Evolutionary conservation across 2,329 filamentous ascomycete genomes (phyloP), one percentile per base, ranked within the genome.

Genomic region (Thelonectria blattea): DNA sequence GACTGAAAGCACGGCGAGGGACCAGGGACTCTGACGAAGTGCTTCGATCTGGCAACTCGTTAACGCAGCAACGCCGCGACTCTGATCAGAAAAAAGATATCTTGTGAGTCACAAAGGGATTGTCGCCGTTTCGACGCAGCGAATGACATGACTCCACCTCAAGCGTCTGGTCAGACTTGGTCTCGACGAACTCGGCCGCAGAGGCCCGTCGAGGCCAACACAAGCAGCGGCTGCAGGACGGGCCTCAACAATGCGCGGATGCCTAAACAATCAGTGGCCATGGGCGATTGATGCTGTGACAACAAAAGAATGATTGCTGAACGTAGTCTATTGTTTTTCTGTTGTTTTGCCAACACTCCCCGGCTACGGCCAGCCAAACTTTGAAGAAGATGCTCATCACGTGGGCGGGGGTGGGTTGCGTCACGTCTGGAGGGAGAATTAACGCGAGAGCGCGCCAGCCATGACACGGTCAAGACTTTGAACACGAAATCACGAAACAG

Each of bases 401-500:
- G 27, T 30, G 27, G 27, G 27, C 27, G 27, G 27, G n/a, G 27
- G 27, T 30, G 27, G 49, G 50, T 60, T 65, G 63, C 65, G 63
- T 65, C 58, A 63, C 58, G 58, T 57, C 52, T 18, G 42, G 63
- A 18, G 20, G 17, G 37, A 32, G 48, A 55, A 39, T 63, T 65
- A 67, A 70, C 68, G 67, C 67, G 42, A 37, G 66, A 59, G 59
- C 42, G 46, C 55, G 63, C 65, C 18, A 59, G 61, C 65, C 64
- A 45, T 62, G 65, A 72, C 73, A 73, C 73, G 73, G 64, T 57
- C 30, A 39, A 42, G 34, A 11, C 24, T 5, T 52, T 32, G 60
- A 37, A 72, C 76, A 75, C 76, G 77, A 74, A 68, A 70, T 71
- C 78, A 76, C 78, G 78, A 80, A 80, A 79, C 71, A 53, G 76